Conservation (phyloP, 2,329 filamentous ascomycete genomes). For the Trichoderma afroharzianum region DNA sequence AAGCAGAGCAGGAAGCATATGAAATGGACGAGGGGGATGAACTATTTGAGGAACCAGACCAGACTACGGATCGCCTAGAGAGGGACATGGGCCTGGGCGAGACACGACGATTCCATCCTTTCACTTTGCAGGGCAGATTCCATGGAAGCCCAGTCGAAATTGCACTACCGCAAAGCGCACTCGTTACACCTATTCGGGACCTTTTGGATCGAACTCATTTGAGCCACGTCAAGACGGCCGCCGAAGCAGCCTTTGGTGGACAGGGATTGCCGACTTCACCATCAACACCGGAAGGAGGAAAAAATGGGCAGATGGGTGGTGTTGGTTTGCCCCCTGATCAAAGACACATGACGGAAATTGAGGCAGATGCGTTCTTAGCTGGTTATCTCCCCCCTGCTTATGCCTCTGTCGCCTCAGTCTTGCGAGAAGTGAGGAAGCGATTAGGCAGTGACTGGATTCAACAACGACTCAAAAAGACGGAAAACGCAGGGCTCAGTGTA, state of each 20-base stretch:
- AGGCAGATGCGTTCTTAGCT: conserved; percentile 69
- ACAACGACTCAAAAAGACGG: conserved; percentile 56
- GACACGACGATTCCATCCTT: conserved; percentile 62
- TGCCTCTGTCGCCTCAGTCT: conserved; percentile 60
- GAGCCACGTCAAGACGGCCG: conserved; percentile 70
- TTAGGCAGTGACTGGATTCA: conserved; percentile 69
- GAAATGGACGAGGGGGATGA: conserved; percentile 25
- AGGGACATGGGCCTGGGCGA: conserved; percentile 28
- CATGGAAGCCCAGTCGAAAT: conserved; percentile 70
- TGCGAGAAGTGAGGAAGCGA: conserved; percentile 71
- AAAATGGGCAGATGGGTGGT: conserved; percentile 57
- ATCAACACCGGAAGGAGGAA: conserved; percentile 59
- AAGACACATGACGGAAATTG: conserved; percentile 67
- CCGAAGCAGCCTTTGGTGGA: conserved; percentile 74
- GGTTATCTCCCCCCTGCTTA: conserved; percentile 69
- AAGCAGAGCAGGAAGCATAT: conserved; percentile 21
- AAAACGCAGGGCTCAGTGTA: conserved; percentile 56
- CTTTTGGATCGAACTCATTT: conserved; percentile 66
- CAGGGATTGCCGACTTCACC: conserved; percentile 71
- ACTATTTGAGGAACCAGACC: conserved; percentile 17
- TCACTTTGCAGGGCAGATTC: conserved; percentile 72
- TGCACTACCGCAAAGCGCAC: conserved; percentile 64
- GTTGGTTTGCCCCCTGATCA: conserved; percentile 63
- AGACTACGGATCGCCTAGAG: conserved; percentile 30
- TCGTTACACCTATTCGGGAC: conserved; percentile 66